These are phyloP conservation scores for Huntiella savannae DNA, from an alignment of 2,329 filamentous ascomycete genomes.

Conservation along the genomic window DNA sequence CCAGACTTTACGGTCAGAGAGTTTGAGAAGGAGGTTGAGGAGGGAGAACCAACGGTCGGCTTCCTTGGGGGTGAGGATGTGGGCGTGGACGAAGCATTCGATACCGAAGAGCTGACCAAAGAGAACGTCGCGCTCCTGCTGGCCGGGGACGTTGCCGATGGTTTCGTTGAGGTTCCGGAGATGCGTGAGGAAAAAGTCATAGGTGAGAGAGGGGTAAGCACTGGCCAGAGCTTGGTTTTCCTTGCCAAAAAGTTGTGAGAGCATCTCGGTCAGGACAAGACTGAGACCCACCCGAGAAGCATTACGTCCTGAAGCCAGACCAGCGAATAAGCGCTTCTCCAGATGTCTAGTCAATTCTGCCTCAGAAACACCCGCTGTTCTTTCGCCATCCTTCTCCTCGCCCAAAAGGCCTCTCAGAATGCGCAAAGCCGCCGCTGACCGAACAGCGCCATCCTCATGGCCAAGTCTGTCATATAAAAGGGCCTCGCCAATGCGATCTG, in stretches of 20 bases:
- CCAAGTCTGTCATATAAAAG: constrained; percentile 41
- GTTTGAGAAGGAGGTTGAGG: constrained; percentile 52
- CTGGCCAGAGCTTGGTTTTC: constrained; percentile 23
- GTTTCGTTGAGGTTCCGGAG: constrained; percentile 36
- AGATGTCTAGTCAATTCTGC: constrained; percentile 37
- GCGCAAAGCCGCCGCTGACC: constrained; percentile 38
- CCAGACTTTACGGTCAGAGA: constrained; percentile 73
- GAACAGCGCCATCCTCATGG: constrained; percentile 36
- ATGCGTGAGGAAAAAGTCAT: constrained; percentile 34
- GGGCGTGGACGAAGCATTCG: constrained; percentile 67
- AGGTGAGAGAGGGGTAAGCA: constrained; percentile 34
- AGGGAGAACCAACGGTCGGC: constrained; percentile 41
- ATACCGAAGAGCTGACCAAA: constrained; percentile 77
- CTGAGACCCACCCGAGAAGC: constrained; percentile 79
- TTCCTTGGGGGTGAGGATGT: constrained; percentile 41
- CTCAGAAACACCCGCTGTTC: constrained; percentile 23
- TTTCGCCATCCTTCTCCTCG: constrained; percentile 19
- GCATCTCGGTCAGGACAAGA: constrained; percentile 64
- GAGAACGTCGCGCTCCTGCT: constrained; percentile 72
- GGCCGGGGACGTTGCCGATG: constrained; percentile 32
- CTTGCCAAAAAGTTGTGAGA: constrained; percentile 47
- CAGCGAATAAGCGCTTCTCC: constrained; percentile 57
- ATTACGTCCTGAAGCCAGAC: constrained; percentile 77
- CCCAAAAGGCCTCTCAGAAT: constrained; percentile 37
- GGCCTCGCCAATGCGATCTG: constrained; percentile 38